Evolutionary conservation across 2,329 filamentous ascomycete species (phyloP).

Genomic region (Proliferodiscus dingleyae): DNA sequence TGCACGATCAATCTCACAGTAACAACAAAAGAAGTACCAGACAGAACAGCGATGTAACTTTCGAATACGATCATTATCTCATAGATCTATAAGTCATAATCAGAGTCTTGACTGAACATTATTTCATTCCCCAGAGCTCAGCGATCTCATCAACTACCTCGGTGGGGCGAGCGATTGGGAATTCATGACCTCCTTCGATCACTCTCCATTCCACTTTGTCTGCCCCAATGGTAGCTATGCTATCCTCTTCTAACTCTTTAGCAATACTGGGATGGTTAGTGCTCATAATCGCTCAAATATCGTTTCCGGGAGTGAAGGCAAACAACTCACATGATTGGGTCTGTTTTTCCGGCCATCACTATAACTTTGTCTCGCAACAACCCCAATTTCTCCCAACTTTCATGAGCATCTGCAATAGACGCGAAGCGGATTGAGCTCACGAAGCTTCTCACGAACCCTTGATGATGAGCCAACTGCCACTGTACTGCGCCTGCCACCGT

Average conservation of each 20-base stretch:
- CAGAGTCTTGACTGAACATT: background rate
- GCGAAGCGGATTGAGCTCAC: constrained; percentile 52
- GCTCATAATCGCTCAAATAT: background rate
- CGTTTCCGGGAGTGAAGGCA: constrained; percentile 36
- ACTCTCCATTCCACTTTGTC: constrained; percentile 46
- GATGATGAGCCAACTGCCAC: constrained; percentile 54
- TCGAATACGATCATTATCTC: no score
- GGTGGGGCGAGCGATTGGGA: constrained; percentile 52
- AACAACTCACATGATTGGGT: constrained; percentile 40
- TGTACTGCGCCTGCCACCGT: constrained; percentile 36
- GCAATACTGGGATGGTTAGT: constrained; percentile 27
- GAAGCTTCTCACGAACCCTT: constrained; percentile 56
- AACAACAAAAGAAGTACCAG: no score
- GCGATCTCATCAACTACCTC: constrained; percentile 44
- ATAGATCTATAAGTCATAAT: background rate
- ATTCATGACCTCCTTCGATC: constrained; percentile 54
- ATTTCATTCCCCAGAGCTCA: constrained; percentile 38
- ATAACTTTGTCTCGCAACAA: constrained; percentile 47
- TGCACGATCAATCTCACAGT: no score
- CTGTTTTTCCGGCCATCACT: constrained; percentile 41
- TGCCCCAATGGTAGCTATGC: constrained; percentile 20
- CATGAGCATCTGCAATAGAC: constrained; percentile 49
- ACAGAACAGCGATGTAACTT: no score
- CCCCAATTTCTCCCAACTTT: constrained; percentile 44
- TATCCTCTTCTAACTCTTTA: constrained; percentile 34